Conservation (phyloP, 2,329 filamentous ascomycete genomes). For the Cladosporium phlei region DNA sequence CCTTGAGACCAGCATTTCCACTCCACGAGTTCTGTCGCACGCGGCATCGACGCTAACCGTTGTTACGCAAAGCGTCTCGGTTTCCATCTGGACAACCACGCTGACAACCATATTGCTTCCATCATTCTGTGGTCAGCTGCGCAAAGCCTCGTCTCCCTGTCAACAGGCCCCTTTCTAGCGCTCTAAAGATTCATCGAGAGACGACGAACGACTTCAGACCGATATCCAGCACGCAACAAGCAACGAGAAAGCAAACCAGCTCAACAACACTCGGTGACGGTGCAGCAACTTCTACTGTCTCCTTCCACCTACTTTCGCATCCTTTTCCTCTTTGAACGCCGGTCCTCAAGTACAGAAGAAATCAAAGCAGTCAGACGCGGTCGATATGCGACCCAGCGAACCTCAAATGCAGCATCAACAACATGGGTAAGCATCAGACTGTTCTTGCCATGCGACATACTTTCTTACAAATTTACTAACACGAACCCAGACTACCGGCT, state of each 20-base stretch:
- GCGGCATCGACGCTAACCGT: slow-evolving; percentile 10
- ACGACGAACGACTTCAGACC: slow-evolving; percentile 1
- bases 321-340: neutral
- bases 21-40: slow-evolving; percentile 10
- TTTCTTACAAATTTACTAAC: neutral
- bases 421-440: neutral
- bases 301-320: neutral
- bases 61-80: slow-evolving; percentile 8
- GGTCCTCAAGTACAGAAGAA: neutral
- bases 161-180: slow-evolving; percentile 10
- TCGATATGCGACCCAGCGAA: slow-evolving; percentile 6
- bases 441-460: neutral
- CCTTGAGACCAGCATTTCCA: slow-evolving; percentile 14
- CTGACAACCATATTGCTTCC: slow-evolving; percentile 7
- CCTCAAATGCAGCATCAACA: slow-evolving; percentile 12
- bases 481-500: slow-evolving; percentile 25
- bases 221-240: slow-evolving; percentile 2
- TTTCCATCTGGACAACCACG: slow-evolving; percentile 1
- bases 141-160: slow-evolving; percentile 6
- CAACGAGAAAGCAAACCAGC: neutral
- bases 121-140: slow-evolving; percentile 5
- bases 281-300: neutral
- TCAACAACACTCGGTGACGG: slow-evolving; percentile 3
- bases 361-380: neutral
- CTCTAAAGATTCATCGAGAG: slow-evolving; percentile 10